Evolutionary conservation across 108 stramenopile genomes (phyloP).

Genomic region (Aureococcus anophagefferens): DNA sequence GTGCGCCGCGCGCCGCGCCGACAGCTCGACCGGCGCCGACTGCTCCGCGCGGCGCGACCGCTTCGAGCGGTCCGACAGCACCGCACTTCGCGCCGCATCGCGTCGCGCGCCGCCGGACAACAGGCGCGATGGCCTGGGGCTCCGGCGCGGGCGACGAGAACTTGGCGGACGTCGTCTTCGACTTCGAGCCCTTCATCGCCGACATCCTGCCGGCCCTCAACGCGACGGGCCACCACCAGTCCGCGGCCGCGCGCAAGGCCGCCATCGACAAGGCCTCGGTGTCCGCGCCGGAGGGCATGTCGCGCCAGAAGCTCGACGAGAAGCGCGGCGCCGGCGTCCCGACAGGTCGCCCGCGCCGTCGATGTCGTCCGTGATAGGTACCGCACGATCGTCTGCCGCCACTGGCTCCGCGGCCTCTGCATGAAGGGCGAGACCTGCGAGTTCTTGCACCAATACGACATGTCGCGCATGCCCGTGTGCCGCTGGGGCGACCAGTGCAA

Average conservation of each 20-base stretch:
- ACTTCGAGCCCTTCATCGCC: neutral
- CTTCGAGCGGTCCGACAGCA: no score
- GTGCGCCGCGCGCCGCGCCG: no score
- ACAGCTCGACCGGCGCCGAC: no score
- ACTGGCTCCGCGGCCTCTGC: constrained; percentile 86
- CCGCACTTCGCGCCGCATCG: no score
- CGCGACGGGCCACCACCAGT: neutral
- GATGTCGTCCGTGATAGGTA: no score
- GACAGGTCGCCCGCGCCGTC: no score
- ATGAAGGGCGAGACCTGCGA: constrained; percentile 89
- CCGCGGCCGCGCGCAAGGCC: neutral
- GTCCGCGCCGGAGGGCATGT: neutral
- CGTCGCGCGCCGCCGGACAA: no score
- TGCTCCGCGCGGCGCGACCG: no score
- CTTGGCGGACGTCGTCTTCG: neutral
- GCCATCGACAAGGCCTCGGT: neutral
- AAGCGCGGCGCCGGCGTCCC: no score
- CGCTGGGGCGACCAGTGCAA: constrained; percentile 67
- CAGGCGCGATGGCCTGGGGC: no score
- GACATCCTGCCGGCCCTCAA: neutral
- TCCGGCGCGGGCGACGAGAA: no score
- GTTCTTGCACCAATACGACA: constrained; percentile 63
- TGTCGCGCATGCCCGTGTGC: neutral
- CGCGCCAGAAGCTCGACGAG: neutral
- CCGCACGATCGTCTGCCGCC: constrained; percentile 82